Conservation (phyloP, 345 rosid genomes). For the Gossypium bickii region DNA sequence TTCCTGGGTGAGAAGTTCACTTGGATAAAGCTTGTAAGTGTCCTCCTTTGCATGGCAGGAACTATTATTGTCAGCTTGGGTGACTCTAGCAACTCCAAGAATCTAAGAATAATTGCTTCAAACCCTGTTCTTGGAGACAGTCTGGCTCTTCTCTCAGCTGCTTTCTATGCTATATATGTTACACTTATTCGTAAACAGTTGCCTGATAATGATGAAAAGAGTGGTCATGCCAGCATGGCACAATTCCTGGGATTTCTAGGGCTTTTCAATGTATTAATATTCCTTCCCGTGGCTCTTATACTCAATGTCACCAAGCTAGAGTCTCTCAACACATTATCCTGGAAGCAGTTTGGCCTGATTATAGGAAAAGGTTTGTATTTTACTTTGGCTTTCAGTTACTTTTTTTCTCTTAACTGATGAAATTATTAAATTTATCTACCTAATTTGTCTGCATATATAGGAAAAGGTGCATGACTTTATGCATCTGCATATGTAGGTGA, state of each 20-base stretch:
- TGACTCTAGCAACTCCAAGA: conserved; percentile 64
- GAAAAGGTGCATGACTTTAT: background rate
- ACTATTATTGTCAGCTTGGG: conserved; percentile 84
- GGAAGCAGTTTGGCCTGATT: conserved; percentile 69
- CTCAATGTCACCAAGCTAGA: conserved; percentile 67
- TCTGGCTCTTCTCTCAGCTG: conserved; percentile 76
- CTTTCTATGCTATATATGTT: conserved; percentile 68
- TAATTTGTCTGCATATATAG: background rate
- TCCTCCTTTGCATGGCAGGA: conserved; percentile 92
- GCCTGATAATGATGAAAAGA: conserved; percentile 73
- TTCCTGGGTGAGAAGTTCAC: conserved; percentile 85
- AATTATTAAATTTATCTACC: background rate
- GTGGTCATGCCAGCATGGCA: conserved; percentile 80
- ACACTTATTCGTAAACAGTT: conserved; percentile 82
- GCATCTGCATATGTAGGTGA: background rate
- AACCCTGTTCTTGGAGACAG: conserved; percentile 77
- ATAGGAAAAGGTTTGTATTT: conserved; percentile 70
- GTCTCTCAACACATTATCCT: conserved; percentile 51
- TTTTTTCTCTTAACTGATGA: background rate
- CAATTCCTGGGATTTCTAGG: conserved; percentile 86
- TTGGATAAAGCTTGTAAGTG: conserved; percentile 83
- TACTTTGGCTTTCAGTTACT: background rate
- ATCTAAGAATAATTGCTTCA: conserved; percentile 41
- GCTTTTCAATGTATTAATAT: conserved; percentile 69
- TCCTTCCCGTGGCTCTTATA: conserved; percentile 71